Evolutionary conservation across 768 basidiomycete genomes (phyloP).

Genomic region (Rhizopogon vulgaris): DNA sequence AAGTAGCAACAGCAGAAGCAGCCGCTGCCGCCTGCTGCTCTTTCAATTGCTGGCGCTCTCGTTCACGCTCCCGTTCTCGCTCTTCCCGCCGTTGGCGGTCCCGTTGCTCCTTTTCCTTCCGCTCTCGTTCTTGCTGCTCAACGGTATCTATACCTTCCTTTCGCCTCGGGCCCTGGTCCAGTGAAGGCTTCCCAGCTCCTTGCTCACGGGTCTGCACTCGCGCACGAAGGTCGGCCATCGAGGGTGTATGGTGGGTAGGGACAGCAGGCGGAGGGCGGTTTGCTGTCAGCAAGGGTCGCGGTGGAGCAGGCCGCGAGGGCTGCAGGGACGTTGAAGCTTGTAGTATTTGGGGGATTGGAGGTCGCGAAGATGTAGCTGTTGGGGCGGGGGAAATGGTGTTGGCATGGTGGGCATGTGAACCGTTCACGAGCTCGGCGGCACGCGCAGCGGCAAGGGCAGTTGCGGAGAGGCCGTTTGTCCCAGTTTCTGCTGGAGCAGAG

Average conservation of each 20-base stretch:
- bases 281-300: constrained; percentile 56
- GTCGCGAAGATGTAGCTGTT: constrained; percentile 19
- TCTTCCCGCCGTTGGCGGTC: constrained; percentile 30
- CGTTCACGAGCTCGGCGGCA: constrained; percentile 60
- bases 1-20: constrained; percentile 26
- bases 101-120: constrained; percentile 28
- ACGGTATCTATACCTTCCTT: constrained; percentile 42
- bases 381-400: constrained; percentile 34
- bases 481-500: constrained; percentile 31
- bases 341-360: constrained; percentile 19
- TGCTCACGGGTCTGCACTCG: constrained; percentile 49
- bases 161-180: constrained; percentile 32
- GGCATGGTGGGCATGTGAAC: constrained; percentile 34
- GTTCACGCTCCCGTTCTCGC: constrained; percentile 27
- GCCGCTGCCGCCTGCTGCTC: constrained; percentile 23
- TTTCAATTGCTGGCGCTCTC: constrained; percentile 17
- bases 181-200: constrained; percentile 23
- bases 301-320: constrained; percentile 60
- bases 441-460: constrained; percentile 46
- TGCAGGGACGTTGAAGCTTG: constrained; percentile 36
- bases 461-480: constrained; percentile 33
- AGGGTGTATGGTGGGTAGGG: constrained; percentile 51
- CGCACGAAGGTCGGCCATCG: constrained; percentile 59
- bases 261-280: constrained; percentile 50
- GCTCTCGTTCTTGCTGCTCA: constrained; percentile 32